phyloP scores from a whole-genome alignment of 441 rosid species.

The Eutrema salsugineum region DNA sequence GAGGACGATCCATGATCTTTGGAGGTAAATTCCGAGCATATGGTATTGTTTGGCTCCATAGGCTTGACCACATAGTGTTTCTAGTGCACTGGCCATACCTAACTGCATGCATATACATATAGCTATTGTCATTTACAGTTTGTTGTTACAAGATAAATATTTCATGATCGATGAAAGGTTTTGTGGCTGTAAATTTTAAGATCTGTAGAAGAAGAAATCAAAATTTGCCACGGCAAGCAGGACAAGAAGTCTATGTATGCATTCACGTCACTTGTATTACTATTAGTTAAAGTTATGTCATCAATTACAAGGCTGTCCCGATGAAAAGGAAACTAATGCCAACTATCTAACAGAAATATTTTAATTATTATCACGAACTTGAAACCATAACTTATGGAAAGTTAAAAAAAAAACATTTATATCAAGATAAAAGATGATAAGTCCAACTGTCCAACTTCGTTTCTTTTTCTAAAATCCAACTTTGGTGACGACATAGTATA shows the following conservation, averaged over 20 bases:
- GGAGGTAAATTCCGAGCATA: constrained; percentile 74
- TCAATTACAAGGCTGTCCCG: background rate
- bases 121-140: background rate
- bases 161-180: too few relatives aligned
- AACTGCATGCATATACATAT: constrained; percentile 37
- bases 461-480: background rate
- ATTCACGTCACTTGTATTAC: background rate
- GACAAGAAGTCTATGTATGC: background rate
- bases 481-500: background rate
- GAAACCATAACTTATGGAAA: background rate
- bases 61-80: constrained; percentile 77
- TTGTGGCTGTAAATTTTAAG: background rate
- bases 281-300: background rate
- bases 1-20: constrained; percentile 69
- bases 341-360: background rate
- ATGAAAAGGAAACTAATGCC: background rate
- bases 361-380: background rate
- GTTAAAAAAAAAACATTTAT: background rate
- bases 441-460: background rate
- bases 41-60: constrained; percentile 68
- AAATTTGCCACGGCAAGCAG: background rate
- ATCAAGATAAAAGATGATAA: background rate
- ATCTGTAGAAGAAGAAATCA: background rate
- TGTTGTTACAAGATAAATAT: background rate
- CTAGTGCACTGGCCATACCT: constrained; percentile 79